A percentile compares a stretch with the other conserved stretches of the same genome.
Conservation (phyloP, 2,329 filamentous ascomycete genomes). For the Ustulina deusta region DNA sequence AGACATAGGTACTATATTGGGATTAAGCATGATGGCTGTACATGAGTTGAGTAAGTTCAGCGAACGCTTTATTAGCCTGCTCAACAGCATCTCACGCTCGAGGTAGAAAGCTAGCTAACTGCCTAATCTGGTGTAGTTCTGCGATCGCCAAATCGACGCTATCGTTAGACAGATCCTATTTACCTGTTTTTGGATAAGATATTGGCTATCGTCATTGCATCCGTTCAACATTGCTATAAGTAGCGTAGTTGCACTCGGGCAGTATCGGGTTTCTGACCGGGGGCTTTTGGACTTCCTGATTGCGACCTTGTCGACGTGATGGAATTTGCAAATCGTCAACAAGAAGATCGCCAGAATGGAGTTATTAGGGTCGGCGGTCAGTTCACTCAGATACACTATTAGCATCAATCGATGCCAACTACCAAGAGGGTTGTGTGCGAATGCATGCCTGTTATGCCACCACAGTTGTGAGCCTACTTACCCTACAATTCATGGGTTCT, state of each 20-base stretch:
- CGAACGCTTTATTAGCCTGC: not conserved
- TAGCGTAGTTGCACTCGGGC: not conserved
- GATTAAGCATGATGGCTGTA: not conserved
- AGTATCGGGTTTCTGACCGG: constrained; percentile 5
- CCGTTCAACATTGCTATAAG: not conserved
- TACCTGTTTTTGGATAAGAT: constrained; percentile 20
- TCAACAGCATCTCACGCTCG: not conserved
- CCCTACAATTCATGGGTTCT: not conserved
- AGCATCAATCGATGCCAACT: not conserved
- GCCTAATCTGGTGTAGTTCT: not conserved
- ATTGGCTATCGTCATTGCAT: constrained; percentile 29
- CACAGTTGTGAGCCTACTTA: constrained; percentile 4
- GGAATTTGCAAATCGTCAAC: constrained; percentile 16
- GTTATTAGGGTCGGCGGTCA: not conserved
- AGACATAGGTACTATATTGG: not conserved
- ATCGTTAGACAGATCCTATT: constrained; percentile 30
- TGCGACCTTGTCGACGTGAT: constrained; percentile 8
- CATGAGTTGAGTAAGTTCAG: not conserved
- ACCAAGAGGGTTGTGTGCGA: not conserved
- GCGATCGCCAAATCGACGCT: constrained; percentile 35
- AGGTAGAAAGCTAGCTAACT: constrained; percentile 5
- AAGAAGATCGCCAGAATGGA: constrained; percentile 13
- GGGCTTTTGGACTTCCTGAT: constrained; percentile 24
- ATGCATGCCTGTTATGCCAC: not conserved
- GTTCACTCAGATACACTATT: not conserved